A percentile compares a stretch with the other conserved stretches of the same genome.
Conservation (phyloP, 129 eudicot species). For the Helichrysum umbraculigerum region DNA sequence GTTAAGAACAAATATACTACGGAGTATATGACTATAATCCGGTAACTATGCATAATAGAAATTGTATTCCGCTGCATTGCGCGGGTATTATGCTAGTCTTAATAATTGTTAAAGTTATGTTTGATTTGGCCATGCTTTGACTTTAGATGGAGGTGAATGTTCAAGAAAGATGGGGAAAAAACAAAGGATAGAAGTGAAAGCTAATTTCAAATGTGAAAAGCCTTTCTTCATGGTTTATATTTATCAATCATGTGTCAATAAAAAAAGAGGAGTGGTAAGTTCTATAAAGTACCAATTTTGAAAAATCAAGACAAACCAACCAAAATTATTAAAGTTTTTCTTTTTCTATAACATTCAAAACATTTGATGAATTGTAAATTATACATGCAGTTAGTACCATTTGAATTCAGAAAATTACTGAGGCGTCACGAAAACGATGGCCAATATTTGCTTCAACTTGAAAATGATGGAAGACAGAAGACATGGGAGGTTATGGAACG, state of each 20-base stretch:
- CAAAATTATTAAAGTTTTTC: not conserved
- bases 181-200: not conserved
- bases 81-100: too few relatives aligned
- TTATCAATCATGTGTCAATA: not conserved
- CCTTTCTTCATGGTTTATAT: constrained; percentile 29
- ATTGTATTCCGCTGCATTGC: too few relatives aligned
- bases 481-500: constrained; percentile 8
- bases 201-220: constrained; percentile 21
- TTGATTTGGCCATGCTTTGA: constrained; percentile 6
- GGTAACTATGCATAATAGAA: too few relatives aligned
- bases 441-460: constrained; percentile 23
- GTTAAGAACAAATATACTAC: too few relatives aligned
- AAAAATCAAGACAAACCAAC: not conserved
- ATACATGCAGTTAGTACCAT: constrained; percentile 12
- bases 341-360: too few relatives aligned
- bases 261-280: constrained; percentile 16
- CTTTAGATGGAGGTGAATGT: constrained; percentile 30
- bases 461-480: constrained; percentile 11
- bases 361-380: not conserved
- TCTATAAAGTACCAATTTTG: not conserved
- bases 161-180: not conserved
- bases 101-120: not conserved
- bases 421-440: not conserved
- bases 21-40: too few relatives aligned
- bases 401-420: not conserved